Conservation (phyloP, 2,329 filamentous ascomycete genomes). For the Dactylonectria macrodidyma region DNA sequence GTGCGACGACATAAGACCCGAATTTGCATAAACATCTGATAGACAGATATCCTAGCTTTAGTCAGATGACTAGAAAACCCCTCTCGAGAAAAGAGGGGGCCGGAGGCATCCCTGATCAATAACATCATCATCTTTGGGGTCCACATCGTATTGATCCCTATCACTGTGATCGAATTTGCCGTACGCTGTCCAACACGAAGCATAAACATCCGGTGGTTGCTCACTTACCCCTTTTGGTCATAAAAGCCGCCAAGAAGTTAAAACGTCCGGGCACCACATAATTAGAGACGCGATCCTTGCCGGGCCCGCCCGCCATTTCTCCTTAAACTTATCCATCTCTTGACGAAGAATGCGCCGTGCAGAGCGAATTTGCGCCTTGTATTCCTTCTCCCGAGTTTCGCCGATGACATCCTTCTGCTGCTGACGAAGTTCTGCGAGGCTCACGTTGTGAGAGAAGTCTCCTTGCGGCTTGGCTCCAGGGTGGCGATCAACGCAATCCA, state of each 20-base stretch:
- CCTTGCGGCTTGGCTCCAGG: conserved; percentile 1
- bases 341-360: not conserved
- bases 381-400: not conserved
- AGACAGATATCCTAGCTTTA: too few species aligned
- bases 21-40: too few species aligned
- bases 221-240: not conserved
- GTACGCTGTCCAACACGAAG: too few species aligned
- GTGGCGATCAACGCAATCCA: too few species aligned
- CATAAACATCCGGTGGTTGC: not conserved
- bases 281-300: not conserved
- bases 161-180: too few species aligned
- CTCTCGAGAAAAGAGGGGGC: too few species aligned
- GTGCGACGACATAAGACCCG: too few species aligned
- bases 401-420: not conserved
- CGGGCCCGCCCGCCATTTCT: not conserved
- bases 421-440: not conserved
- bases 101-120: too few species aligned
- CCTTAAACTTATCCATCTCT: not conserved
- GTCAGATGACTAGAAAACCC: too few species aligned
- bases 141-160: too few species aligned
- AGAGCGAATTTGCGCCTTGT: not conserved
- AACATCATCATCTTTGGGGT: too few species aligned
- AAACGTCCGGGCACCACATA: not conserved
- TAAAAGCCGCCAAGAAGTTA: not conserved
- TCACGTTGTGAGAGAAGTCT: conserved; percentile 1